Conservation (phyloP, 208 protist genomes). For the Wallacemonas sp. region DNA sequence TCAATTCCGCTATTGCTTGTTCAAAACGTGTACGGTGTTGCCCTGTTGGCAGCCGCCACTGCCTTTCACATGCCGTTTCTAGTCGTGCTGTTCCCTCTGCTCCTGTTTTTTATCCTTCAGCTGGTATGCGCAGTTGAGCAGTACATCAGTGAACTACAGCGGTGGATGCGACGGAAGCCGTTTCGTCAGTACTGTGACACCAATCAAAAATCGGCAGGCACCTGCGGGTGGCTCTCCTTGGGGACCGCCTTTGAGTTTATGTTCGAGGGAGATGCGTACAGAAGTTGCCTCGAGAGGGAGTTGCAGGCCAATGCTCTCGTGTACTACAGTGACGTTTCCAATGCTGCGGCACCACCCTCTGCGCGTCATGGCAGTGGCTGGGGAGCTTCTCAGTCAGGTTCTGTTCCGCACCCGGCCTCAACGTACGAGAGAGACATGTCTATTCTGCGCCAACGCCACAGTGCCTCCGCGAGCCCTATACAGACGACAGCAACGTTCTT, state of each 20-base stretch:
- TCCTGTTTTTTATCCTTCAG: constrained; percentile 40
- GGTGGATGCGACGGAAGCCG: constrained; percentile 23
- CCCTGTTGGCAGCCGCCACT: constrained; percentile 45
- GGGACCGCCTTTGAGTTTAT: constrained; percentile 3
- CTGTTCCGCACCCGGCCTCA: too few species aligned
- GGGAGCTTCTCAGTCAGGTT: too few species aligned
- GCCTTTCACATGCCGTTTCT: constrained; percentile 60
- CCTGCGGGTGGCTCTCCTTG: not conserved
- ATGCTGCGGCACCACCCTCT: not conserved
- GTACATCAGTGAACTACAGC: constrained; percentile 32
- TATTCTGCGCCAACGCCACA: not conserved
- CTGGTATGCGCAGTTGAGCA: constrained; percentile 27
- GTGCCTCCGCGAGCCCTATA: not conserved
- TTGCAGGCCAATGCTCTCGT: constrained; percentile 1
- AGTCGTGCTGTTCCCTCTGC: constrained; percentile 40
- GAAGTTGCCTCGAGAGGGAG: not conserved
- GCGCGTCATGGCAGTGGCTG: not conserved
- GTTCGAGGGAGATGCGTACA: not conserved
- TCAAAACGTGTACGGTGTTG: constrained; percentile 50
- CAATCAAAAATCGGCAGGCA: not conserved
- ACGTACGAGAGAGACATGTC: constrained; percentile 1
- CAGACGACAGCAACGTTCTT: not conserved
- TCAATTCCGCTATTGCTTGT: constrained; percentile 53
- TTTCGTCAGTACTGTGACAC: constrained; percentile 3
- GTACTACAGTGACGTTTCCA: not conserved